Evolutionary conservation across 805 yeast species (phyloP).

Genomic region (Maudiozyma saulgeensis): DNA sequence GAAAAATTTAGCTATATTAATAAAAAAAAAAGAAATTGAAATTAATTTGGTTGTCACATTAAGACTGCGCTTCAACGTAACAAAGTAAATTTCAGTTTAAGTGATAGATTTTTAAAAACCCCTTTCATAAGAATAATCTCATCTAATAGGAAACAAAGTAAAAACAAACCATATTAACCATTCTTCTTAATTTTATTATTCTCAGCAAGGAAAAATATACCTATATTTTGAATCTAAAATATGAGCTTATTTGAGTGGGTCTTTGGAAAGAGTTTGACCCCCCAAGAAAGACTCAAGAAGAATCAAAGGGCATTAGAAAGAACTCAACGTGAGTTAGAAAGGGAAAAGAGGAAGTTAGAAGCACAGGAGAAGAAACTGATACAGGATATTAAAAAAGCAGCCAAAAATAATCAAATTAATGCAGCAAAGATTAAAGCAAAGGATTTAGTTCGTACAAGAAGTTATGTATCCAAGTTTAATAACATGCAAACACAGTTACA

Average conservation of each 20-base stretch:
- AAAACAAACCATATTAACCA: no score
- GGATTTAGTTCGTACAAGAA: constrained; percentile 83
- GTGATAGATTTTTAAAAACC: no score
- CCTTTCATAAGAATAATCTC: no score
- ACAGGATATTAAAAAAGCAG: constrained; percentile 80
- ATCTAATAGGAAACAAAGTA: no score
- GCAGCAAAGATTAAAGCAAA: constrained; percentile 94
- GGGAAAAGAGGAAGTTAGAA: constrained; percentile 81
- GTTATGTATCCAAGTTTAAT: constrained; percentile 75
- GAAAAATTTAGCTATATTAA: no score
- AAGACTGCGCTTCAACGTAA: neutral
- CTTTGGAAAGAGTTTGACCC: constrained; percentile 86
- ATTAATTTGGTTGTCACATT: neutral
- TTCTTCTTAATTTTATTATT: neutral
- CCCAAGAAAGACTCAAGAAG: constrained; percentile 89
- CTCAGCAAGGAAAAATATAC: neutral
- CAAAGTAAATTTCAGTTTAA: no score
- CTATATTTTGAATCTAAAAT: neutral
- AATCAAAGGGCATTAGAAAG: constrained; percentile 92
- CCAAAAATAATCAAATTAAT: constrained; percentile 78
- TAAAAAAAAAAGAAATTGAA: no score
- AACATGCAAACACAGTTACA: constrained; percentile 91
- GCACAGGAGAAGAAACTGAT: constrained; percentile 85
- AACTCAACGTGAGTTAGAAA: constrained; percentile 84
- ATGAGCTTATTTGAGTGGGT: constrained; percentile 85